Conservation (phyloP, 768 basidiomycete genomes). For the Termitomyces sp. region DNA sequence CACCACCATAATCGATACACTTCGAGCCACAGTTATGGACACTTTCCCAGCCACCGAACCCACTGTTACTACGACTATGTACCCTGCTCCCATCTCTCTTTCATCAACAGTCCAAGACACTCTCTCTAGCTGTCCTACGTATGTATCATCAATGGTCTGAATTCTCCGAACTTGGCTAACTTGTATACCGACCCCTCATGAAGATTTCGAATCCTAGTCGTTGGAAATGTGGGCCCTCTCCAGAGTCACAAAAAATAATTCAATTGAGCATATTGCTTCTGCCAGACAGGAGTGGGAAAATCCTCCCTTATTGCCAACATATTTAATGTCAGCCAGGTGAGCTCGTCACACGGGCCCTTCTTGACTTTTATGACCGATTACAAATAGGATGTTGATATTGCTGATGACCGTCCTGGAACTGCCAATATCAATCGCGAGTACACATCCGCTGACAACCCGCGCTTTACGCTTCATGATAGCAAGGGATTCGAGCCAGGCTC, state of each 20-base stretch:
- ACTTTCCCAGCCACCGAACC: too few relatives aligned
- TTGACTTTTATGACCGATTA: not conserved
- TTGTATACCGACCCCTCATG: not conserved
- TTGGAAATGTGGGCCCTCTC: not conserved
- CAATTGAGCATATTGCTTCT: not conserved
- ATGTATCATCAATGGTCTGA: too few relatives aligned
- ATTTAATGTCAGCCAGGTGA: not conserved
- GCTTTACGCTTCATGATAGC: not conserved
- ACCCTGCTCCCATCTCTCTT: not conserved
- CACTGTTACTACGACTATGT: not conserved
- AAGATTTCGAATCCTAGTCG: conserved; percentile 1
- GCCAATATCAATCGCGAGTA: conserved; percentile 2
- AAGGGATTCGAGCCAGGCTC: not conserved
- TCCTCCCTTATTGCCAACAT: conserved; percentile 2
- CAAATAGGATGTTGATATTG: conserved; percentile 1
- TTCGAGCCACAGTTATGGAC: too few relatives aligned
- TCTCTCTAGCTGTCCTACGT: not conserved
- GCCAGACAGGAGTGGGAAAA: conserved; percentile 5
- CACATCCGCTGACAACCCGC: not conserved
- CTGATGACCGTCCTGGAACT: not conserved
- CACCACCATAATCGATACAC: too few relatives aligned
- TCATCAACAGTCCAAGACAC: too few relatives aligned
- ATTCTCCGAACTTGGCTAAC: not conserved
- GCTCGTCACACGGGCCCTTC: not conserved
- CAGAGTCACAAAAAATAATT: not conserved